Conservation (phyloP, 306 rosid species). For the Vachellia pachyceras region DNA sequence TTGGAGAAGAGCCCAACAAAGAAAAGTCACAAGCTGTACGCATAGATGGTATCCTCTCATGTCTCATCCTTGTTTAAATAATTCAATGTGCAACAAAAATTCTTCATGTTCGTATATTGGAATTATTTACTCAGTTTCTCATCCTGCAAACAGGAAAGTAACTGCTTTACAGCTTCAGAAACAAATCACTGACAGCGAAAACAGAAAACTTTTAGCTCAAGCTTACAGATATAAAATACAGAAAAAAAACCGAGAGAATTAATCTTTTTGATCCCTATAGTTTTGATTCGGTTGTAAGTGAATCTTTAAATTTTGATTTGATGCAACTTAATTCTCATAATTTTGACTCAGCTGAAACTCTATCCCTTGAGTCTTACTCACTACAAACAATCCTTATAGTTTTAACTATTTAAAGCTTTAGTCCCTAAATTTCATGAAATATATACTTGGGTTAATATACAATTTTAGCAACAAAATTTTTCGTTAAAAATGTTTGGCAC, state of each 20-base stretch:
- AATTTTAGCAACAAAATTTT: too few relatives aligned
- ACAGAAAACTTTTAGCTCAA: not conserved
- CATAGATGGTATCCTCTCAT: slow-evolving; percentile 10
- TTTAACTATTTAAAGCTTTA: too few relatives aligned
- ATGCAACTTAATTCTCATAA: too few relatives aligned
- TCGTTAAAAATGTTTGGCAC: too few relatives aligned
- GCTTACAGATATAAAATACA: not conserved
- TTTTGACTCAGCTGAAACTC: too few relatives aligned
- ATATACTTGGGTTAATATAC: too few relatives aligned
- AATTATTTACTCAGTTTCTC: slow-evolving; percentile 9
- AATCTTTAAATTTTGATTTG: too few relatives aligned
- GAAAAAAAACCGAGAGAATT: not conserved
- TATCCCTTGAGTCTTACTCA: too few relatives aligned
- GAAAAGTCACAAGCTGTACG: slow-evolving; percentile 6
- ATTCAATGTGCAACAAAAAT: not conserved
- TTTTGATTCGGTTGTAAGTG: too few relatives aligned
- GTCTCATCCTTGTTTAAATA: slow-evolving; percentile 21
- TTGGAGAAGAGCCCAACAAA: slow-evolving; percentile 11
- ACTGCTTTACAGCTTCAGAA: slow-evolving; percentile 5
- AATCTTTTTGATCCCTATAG: too few relatives aligned
- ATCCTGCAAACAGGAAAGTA: slow-evolving; percentile 8
- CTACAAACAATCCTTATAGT: not conserved
- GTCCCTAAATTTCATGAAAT: not conserved
- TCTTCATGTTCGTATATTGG: slow-evolving; percentile 1
- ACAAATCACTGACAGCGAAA: not conserved